Evolutionary conservation across 2,329 filamentous ascomycete species (phyloP).

Genomic region (Cordyceps farinosa): DNA sequence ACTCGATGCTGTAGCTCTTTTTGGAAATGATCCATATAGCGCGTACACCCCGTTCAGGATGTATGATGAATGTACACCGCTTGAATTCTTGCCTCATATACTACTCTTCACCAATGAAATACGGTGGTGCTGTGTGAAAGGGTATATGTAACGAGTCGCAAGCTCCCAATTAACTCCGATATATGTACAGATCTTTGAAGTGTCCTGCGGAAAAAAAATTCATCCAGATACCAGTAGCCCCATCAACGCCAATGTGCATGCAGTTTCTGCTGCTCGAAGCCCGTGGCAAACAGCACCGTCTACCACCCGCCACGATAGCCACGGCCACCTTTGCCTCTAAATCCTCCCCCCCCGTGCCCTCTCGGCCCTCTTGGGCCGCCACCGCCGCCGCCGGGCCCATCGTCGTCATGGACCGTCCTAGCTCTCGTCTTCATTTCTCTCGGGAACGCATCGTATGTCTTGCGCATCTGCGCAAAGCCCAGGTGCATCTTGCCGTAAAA

Average conservation of each 20-base stretch:
- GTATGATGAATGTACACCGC: not conserved
- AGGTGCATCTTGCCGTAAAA: conserved; percentile 99
- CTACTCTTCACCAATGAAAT: not conserved
- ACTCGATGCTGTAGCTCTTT: not conserved
- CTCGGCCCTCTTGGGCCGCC: conserved; percentile 48
- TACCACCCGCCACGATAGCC: conserved; percentile 50
- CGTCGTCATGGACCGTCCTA: conserved; percentile 50
- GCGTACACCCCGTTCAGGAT: not conserved
- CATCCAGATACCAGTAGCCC: not conserved
- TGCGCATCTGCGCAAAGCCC: conserved; percentile 96
- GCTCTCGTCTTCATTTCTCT: conserved; percentile 77
- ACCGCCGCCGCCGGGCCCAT: conserved; percentile 40
- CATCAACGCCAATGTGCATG: conserved; percentile 15
- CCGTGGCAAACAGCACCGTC: not conserved
- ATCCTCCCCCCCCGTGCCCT: conserved; percentile 49
- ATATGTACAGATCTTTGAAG: not conserved
- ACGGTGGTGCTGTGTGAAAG: not conserved
- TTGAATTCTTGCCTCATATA: too few relatives aligned
- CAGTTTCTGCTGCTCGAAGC: not conserved
- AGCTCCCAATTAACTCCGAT: not conserved
- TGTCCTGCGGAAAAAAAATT: not conserved
- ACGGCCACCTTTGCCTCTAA: conserved; percentile 49
- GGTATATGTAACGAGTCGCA: not conserved
- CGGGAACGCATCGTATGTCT: conserved; percentile 81
- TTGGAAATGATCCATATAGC: not conserved